Percentiles rank a stretch among this genome's conserved stretches.
phyloP scores from a whole-genome alignment of 1,284 basidiomycete genomes.

The Sanghuangporus weigelae region DNA sequence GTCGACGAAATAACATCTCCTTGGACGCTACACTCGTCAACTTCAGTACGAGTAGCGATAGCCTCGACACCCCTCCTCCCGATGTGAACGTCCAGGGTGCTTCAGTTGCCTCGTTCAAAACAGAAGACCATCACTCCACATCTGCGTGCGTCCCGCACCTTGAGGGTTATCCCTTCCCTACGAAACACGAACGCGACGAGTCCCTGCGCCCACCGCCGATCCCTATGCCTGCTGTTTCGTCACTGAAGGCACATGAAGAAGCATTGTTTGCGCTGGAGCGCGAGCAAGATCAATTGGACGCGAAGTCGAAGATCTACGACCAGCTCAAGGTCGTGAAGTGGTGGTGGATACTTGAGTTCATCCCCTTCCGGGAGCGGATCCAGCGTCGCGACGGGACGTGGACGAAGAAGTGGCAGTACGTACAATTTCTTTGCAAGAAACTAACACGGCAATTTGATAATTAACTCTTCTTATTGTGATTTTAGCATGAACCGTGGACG shows the following conservation, averaged over 20 bases:
- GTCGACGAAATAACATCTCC: constrained; percentile 3
- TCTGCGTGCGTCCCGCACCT: background rate
- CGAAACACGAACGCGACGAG: background rate
- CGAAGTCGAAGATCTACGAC: constrained; percentile 22
- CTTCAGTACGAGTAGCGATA: background rate
- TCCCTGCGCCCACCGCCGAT: background rate
- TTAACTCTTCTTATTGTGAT: too few species aligned
- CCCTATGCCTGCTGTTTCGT: background rate
- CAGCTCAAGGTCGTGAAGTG: constrained; percentile 21
- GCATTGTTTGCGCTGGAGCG: background rate
- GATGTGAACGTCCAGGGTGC: constrained; percentile 4
- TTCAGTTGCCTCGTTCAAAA: background rate
- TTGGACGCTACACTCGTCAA: constrained; percentile 6
- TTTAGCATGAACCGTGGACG: constrained; percentile 10
- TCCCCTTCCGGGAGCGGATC: constrained; percentile 16
- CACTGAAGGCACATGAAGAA: background rate
- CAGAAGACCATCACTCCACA: background rate
- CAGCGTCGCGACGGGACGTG: constrained; percentile 14
- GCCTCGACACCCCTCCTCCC: background rate
- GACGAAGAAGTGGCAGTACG: constrained; percentile 16
- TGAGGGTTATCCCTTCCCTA: background rate
- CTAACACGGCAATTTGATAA: too few species aligned
- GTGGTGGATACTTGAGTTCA: constrained; percentile 24
- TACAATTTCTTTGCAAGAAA: background rate
- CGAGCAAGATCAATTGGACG: constrained; percentile 21